phyloP scores from a whole-genome alignment of 2,329 filamentous ascomycete species.

The Alternaria consortialis region DNA sequence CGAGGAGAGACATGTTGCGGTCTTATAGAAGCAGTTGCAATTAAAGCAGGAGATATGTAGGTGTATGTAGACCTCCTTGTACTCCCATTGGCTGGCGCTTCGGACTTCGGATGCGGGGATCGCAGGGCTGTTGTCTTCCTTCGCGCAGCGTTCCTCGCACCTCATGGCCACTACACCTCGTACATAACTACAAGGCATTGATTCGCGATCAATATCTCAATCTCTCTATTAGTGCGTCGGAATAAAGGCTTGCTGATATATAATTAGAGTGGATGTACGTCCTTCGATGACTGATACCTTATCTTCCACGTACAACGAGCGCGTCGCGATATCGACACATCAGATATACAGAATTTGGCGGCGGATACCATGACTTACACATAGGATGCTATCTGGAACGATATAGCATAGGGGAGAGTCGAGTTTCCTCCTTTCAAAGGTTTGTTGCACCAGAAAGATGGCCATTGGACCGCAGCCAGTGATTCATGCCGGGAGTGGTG shows the following conservation, averaged over 20 bases:
- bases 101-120: conserved; percentile 33
- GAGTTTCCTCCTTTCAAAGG: neutral
- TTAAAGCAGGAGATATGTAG: neutral
- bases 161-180: neutral
- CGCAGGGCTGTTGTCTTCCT: conserved; percentile 5
- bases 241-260: too few relatives aligned
- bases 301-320: neutral
- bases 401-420: neutral
- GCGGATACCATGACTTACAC: neutral
- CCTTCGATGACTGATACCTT: neutral
- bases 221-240: too few relatives aligned
- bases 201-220: too few relatives aligned
- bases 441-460: neutral
- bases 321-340: neutral
- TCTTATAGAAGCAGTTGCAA: neutral
- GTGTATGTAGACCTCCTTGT: conserved; percentile 10
- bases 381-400: neutral
- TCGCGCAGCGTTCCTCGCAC: neutral
- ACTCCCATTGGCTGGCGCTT: conserved; percentile 17
- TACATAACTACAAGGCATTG: neutral
- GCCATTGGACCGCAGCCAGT: neutral
- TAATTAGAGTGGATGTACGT: neutral
- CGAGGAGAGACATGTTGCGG: neutral
- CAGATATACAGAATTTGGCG: neutral
- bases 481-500: neutral